Percentiles rank a stretch among this genome's conserved stretches.
These are phyloP conservation scores for Paramyrothecium sp. DNA, from an alignment of 2,329 filamentous ascomycete species.

Conservation along the genomic window DNA sequence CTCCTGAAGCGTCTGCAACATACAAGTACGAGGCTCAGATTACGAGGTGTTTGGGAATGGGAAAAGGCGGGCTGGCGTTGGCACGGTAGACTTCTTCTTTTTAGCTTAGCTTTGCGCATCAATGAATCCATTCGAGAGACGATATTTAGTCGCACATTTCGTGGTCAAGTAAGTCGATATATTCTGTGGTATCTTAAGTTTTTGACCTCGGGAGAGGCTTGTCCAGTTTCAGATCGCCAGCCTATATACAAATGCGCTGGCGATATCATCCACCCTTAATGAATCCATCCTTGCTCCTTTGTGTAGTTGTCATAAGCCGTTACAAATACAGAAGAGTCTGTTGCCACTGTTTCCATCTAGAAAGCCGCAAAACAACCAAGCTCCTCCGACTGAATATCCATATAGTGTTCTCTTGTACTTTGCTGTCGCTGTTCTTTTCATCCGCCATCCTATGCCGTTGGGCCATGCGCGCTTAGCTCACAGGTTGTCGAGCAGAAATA, in stretches of 20 bases:
- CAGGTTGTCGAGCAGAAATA: too few species aligned
- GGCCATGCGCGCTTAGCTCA: too few species aligned
- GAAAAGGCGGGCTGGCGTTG: background rate
- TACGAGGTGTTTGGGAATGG: background rate
- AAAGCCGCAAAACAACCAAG: slow-evolving; percentile 16
- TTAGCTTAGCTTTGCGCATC: background rate
- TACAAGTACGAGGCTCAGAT: background rate
- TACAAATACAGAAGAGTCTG: slow-evolving; percentile 27
- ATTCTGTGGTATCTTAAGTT: slow-evolving; percentile 1
- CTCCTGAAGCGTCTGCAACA: slow-evolving; percentile 43
- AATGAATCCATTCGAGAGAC: background rate
- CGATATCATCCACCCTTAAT: background rate
- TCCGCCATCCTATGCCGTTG: too few species aligned
- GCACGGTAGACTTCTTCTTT: background rate
- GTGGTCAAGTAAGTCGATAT: background rate
- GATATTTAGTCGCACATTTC: too few species aligned
- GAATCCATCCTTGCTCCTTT: slow-evolving; percentile 5
- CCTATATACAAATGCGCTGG: background rate
- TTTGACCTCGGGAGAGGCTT: too few species aligned
- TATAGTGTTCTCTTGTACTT: too few species aligned
- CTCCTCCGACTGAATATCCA: background rate
- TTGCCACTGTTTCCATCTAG: slow-evolving; percentile 28
- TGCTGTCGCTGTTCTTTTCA: too few species aligned
- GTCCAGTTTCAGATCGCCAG: background rate
- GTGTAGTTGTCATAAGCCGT: slow-evolving; percentile 27